Evolutionary conservation across 805 yeast genomes (phyloP).

Genomic region (Blastobotrys terrestris): DNA sequence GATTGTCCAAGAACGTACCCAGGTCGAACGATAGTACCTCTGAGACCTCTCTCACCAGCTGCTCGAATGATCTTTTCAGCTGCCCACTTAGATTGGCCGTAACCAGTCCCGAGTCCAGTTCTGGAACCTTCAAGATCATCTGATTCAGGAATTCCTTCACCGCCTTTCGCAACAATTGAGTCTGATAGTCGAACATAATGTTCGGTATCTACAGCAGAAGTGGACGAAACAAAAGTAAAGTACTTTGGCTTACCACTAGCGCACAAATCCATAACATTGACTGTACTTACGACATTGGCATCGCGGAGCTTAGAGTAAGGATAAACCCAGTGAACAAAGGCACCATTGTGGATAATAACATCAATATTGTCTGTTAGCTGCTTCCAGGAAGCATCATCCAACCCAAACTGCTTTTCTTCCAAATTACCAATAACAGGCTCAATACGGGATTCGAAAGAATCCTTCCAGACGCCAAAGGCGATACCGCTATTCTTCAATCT

Average conservation of each 20-base stretch:
- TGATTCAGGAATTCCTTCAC: slow-evolving; percentile 68
- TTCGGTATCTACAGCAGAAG: slow-evolving; percentile 84
- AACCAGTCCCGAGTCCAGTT: slow-evolving; percentile 79
- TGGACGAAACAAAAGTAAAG: slow-evolving; percentile 90
- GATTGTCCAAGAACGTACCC: slow-evolving; percentile 93
- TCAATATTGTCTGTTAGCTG: slow-evolving; percentile 57
- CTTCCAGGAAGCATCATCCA: slow-evolving; percentile 51
- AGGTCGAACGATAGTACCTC: slow-evolving; percentile 88
- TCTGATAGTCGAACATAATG: slow-evolving; percentile 76
- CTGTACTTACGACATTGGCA: slow-evolving; percentile 85
- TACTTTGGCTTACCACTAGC: slow-evolving; percentile 75
- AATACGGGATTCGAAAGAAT: slow-evolving; percentile 49
- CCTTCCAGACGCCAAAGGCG: slow-evolving; percentile 79
- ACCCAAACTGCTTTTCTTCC: slow-evolving; percentile 66
- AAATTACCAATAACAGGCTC: slow-evolving; percentile 80
- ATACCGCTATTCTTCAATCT: slow-evolving; percentile 70
- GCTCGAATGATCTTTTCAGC: slow-evolving; percentile 83
- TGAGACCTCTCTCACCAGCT: slow-evolving; percentile 83
- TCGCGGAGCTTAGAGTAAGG: slow-evolving; percentile 87
- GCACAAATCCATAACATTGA: slow-evolving; percentile 75
- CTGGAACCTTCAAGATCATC: slow-evolving; percentile 83
- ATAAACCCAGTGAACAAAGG: slow-evolving; percentile 97
- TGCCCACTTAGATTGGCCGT: slow-evolving; percentile 98
- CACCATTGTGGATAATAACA: slow-evolving; percentile 91
- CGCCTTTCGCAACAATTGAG: slow-evolving; percentile 54